Conservation (phyloP, 1,139 yeast genomes). For the Meyerozyma sp. region DNA sequence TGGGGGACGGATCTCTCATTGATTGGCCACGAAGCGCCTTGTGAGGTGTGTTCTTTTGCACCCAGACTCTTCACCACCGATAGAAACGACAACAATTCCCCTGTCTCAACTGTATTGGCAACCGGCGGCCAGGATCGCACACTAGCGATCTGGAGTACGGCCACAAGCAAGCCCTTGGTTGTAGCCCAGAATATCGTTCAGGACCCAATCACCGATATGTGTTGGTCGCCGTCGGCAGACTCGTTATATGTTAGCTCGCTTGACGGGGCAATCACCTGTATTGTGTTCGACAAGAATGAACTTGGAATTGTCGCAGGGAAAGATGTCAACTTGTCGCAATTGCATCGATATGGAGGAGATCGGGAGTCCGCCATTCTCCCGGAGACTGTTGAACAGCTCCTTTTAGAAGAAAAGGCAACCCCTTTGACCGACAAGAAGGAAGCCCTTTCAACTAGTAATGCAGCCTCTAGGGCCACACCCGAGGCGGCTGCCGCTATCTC, state of each 20-base stretch:
- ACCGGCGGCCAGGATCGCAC: constrained; percentile 79
- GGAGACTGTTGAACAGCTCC: constrained; percentile 76
- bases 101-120: constrained; percentile 53
- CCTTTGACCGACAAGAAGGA: constrained; percentile 5
- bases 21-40: constrained; percentile 95
- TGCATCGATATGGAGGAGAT: constrained; percentile 84
- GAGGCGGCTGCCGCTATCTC: neutral
- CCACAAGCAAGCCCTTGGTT: constrained; percentile 53
- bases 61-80: constrained; percentile 55
- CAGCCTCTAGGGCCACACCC: too few relatives aligned
- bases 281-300: constrained; percentile 64
- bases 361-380: constrained; percentile 80
- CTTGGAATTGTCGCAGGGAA: constrained; percentile 71
- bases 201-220: constrained; percentile 65
- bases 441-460: neutral
- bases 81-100: constrained; percentile 13
- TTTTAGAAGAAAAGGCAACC: constrained; percentile 59
- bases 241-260: constrained; percentile 69
- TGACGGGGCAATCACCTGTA: constrained; percentile 78
- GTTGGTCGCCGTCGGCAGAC: constrained; percentile 78
- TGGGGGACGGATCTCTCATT: constrained; percentile 89
- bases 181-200: constrained; percentile 59
- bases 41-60: constrained; percentile 88
- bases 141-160: constrained; percentile 67
- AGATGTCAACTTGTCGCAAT: constrained; percentile 56